Base-by-base conservation (phyloP, 805 yeast genomes). In the Sugiyamaella boreocaroliniensis region DNA sequence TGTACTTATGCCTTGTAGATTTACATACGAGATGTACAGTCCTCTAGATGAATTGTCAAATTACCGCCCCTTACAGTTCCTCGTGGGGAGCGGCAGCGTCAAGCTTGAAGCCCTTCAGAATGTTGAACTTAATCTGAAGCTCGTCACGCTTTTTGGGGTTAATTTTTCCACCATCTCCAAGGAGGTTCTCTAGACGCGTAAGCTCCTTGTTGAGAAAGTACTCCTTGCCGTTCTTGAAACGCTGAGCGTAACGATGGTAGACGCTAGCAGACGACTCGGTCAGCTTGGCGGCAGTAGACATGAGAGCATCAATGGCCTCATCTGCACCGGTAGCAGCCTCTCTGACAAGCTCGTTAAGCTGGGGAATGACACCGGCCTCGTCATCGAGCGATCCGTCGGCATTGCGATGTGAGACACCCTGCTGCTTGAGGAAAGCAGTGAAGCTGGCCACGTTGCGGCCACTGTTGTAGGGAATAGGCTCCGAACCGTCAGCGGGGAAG, bases 381-480 rank as follows among this genome's bases (percentile, higher is more conserved):
- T 55, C 54, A 54, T 69, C 61, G 32, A 77, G 63, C 2, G 63
- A 58, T 6, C 82, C 83, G 45, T 72, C 70, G 2, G 63, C 55
- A 14, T 70, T 68, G 58, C 83, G 70, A 54, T 61, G 61, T 6
- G 73, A 66, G 7, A 72, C 75, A 1, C 74, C 67, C 46, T 68
- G 64, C 2, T 61, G 59, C 18, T 61, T 73, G 29, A 85, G 61
- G 59, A 77, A 83, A 52, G 75, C 76, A 40, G 76, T 71, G 48
- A 85, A 73, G 18, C 76, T 65, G 19, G 75, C 77, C 15, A 76
- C 59, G 42, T 75, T 77, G 58, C 90, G 71, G 3, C 66, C 69
- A 42, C 74, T 80, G 14, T 79, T 66, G 60, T 82, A 87, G 40
- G 71, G 71, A 43, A 77, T 71, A 26, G 84, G 71, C 15, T 75